Evolutionary conservation across 192 early-diverging fungal species (phyloP), one percentile per base, ranked within the genome.

Genomic region (Entomortierella beljakovae): DNA sequence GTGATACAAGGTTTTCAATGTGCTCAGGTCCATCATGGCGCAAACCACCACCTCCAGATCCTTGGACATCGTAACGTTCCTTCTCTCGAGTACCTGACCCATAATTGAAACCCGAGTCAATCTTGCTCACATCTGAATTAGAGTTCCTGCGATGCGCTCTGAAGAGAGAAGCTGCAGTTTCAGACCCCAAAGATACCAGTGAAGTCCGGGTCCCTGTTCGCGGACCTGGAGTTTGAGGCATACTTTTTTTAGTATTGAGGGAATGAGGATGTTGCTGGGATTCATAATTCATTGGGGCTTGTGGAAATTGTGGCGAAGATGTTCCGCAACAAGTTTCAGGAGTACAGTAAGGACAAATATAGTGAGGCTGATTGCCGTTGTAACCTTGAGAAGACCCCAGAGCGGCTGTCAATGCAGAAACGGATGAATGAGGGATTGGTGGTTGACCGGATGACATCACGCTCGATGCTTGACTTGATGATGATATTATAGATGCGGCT

Each of bases 101-200:
- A 10, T 52, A 15, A 11, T 31, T 11, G 31, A 59, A 58, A 8
- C 35, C 18, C 18, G 67, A 20, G 9, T 71, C 70, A 3, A 34
- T 0, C 34, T 71, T 63, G 25, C 61, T 50, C 1, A 22, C 31
- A 15, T 75, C 51, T 1, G 51, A 49, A 20, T 75, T 75, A 11
- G 71, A 67, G 49, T 51, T 51, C 6, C 71, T 49, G 16, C 71
- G 57, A 11, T 50, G 35, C 22, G 55, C 9, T 35, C 58, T 73
- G 62, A 73, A 73, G 16, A 73, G 1, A 7, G 71, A 65, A 2
- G 62, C 71, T 8, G 53, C 56, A 13, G 62, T 59, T 31, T 67
- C 64, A 1, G 61, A 54, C 6, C 71, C 71, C 8, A 73, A 22
- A 48, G 43, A n/a, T n/a, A 57, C 61, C 18, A 73, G 23, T 3